Conservation (phyloP, 257 asterid genomes). For the Solanum paucissectum region DNA sequence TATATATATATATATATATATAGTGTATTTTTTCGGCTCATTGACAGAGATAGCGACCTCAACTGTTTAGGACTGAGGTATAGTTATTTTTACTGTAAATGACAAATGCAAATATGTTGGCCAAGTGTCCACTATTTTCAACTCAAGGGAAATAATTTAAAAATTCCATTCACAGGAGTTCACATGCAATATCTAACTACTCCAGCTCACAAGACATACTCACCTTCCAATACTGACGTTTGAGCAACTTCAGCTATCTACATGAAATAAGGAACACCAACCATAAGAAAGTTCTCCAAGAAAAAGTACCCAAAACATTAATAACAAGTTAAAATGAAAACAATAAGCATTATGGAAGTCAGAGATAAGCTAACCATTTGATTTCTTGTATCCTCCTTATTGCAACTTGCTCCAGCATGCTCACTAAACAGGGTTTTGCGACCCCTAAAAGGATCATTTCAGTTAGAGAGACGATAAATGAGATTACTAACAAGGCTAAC, state of each 20-base stretch:
- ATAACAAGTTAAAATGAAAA: not conserved
- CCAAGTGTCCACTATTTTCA: not conserved
- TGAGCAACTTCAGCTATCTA: slow-evolving; percentile 42
- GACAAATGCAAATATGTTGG: not conserved
- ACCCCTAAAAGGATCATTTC: slow-evolving; percentile 23
- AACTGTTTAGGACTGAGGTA: not conserved
- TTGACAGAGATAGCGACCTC: not conserved
- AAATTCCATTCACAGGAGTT: not conserved
- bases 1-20: not conserved
- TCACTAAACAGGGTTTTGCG: slow-evolving; percentile 30
- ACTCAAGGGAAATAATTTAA: not conserved
- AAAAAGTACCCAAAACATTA: not conserved
- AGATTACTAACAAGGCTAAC: not conserved
- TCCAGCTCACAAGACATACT: slow-evolving; percentile 11
- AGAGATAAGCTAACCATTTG: slow-evolving; percentile 29
- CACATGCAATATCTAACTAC: not conserved
- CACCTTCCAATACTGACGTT: slow-evolving; percentile 54
- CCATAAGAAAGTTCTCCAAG: not conserved
- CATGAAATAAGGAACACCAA: slow-evolving; percentile 6
- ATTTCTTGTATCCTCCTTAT: slow-evolving; percentile 32
- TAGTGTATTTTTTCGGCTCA: not conserved
- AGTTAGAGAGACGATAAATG: not conserved
- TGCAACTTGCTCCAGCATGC: slow-evolving; percentile 24
- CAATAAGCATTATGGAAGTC: not conserved
- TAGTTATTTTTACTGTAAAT: not conserved